Base-by-base conservation (phyloP, 306 rosid species). In the Argentina anserina region DNA sequence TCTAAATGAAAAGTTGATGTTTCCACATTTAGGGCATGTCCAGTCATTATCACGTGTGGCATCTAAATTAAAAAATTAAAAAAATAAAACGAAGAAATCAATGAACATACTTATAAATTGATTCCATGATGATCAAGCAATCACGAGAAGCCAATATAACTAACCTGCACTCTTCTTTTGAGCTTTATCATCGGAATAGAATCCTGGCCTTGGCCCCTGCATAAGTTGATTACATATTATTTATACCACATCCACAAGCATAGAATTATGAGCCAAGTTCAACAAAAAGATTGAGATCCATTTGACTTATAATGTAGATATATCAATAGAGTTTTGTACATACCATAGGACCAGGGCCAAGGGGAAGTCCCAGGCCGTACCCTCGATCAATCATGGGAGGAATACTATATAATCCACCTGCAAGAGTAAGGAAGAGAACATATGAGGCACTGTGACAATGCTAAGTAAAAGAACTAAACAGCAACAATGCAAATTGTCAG, bases 11-110 rank as follows among this genome's bases (percentile, higher is more conserved):
- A 95, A 95, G 84, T 95, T 95, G 81, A 95, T 86, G 60, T 95
- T 95, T 76, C 99, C 99, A 81, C 99, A 95, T 79, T 95, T 90
- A 58, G 99, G 99, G 81, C 99, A 95, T 33, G 93, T 78, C 99
- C 99, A 95, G 81, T 95, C 99, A 84, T 92, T 95, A 84, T 95
- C 97, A 36, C 96, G 99, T 71, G 97, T 86, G 64, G 90, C 83
- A 82, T 87, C 99, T 91, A 58, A 58, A 33, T 60, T 45, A 9
- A 31, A 23, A 18, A 63, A 50, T 42, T 71, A 75, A 63, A 21
- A 0, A 47, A 21, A 4, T 7, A 31, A 13, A 28, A 60, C 45
- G 18, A 33, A 62, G 23, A 49, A 77, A 15, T 62, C 28, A 36
- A 21, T 39, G 37, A 50, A 62, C 78, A 67, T 74, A 40, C 46